Base-by-base conservation (phyloP, 768 basidiomycete species). In the Russula sp. region DNA sequence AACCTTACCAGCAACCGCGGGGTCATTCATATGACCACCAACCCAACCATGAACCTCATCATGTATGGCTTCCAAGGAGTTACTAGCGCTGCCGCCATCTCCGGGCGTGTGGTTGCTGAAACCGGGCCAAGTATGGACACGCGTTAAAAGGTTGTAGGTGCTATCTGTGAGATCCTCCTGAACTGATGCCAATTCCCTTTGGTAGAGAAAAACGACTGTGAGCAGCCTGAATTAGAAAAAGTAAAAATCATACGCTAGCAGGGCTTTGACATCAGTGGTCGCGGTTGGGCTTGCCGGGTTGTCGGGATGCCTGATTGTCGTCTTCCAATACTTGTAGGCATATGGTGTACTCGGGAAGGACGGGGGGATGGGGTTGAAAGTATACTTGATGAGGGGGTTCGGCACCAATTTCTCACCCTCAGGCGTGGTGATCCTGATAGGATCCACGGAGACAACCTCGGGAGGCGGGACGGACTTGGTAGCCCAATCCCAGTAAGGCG, bases 401-500 rank as follows among this genome's bases (percentile, higher is more conserved):
- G 56, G 39, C n/a, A 74, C 73, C 13, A 49, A 16, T 25, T 64
- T 60, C 32, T 60, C 48, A 16, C 77, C 75, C 54, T 73, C 66
- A 13, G 75, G 69, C 1, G 66, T 66, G n/a, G 66, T 72, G 60
- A 79, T 76, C 4, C 67, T 60, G 25, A 77, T 72, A 36, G 70
- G 58, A 41, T 67, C 66, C 25, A 69, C 56, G 14, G 70, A 67
- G 53, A 76, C 76, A 34, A 80, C 73, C 58, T 77, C 73, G 1
- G 68, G 56, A 5, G 79, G 78, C 39, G 75, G 76, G 14, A 75
- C 69, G 2, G 68, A 34, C 18, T 74, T 72, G 3, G 41, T 51
- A 4, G 79, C 79, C 80, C 80, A 81, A 68, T 81, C 80, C 80
- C 79, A 81, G 70, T 75, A 81, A 2, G 78, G 78, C 46, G 73